These are phyloP conservation scores for Apophysomyces sp. DNA, from an alignment of 371 early-diverging fungal species.

Conservation along the genomic window DNA sequence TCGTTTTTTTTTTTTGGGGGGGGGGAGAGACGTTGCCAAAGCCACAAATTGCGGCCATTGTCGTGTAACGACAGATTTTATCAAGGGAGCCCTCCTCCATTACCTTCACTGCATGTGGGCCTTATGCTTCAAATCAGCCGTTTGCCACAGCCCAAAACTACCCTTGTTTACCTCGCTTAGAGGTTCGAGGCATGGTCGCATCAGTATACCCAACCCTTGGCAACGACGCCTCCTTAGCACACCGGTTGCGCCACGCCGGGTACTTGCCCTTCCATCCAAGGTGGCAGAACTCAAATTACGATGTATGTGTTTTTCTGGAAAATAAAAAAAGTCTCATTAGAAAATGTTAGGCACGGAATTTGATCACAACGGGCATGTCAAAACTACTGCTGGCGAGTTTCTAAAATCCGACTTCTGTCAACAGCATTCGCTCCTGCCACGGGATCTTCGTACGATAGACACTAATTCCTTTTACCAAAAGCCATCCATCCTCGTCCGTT, in stretches of 20 bases:
- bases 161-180: background rate
- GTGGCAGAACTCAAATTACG: constrained; percentile 30
- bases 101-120: background rate
- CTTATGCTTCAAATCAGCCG: background rate
- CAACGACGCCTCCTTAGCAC: background rate
- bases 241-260: background rate
- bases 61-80: background rate
- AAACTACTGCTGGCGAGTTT: constrained; percentile 75
- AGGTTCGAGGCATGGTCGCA: background rate
- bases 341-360: constrained; percentile 65
- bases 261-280: constrained; percentile 17
- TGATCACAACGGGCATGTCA: constrained; percentile 69
- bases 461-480: constrained; percentile 75
- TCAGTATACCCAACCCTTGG: background rate
- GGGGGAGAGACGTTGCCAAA: too few relatives aligned
- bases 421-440: constrained; percentile 72
- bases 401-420: constrained; percentile 75
- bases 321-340: background rate
- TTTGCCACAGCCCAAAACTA: background rate
- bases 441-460: constrained; percentile 82
- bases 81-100: background rate
- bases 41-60: too few relatives aligned
- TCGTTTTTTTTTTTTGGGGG: background rate
- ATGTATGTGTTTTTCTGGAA: constrained; percentile 12
- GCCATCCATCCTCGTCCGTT: constrained; percentile 84